phyloP scores from a whole-genome alignment of 108 stramenopile species.

The Phaeodactylum tricornutum region DNA sequence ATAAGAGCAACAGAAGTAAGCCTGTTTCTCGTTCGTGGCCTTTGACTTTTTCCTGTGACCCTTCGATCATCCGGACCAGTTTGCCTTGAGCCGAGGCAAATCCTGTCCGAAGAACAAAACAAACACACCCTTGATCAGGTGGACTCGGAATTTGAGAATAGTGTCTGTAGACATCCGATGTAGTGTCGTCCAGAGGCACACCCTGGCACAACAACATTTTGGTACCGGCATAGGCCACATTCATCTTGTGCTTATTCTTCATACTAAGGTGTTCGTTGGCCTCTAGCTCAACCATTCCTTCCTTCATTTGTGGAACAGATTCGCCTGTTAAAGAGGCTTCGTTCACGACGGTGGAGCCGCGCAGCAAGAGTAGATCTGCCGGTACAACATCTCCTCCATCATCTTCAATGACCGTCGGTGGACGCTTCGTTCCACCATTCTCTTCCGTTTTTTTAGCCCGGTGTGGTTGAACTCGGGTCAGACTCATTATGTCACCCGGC shows the following conservation, averaged over 20 bases:
- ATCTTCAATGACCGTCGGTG: conserved; percentile 16
- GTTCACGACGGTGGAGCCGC: conserved; percentile 88
- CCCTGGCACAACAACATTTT: conserved; percentile 88
- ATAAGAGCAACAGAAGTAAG: conserved; percentile 79
- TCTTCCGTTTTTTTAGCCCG: conserved; percentile 16
- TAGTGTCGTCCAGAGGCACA: conserved; percentile 14
- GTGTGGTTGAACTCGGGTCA: conserved; percentile 53
- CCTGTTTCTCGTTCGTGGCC: conserved; percentile 90
- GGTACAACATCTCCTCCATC: conserved; percentile 87
- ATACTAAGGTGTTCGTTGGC: conserved; percentile 56
- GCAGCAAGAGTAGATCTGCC: conserved; percentile 85
- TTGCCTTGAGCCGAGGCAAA: conserved; percentile 97
- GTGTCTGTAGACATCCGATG: too few relatives aligned
- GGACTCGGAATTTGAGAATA: conserved; percentile 45
- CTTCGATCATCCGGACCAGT: conserved; percentile 97
- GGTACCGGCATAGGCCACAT: conserved; percentile 91
- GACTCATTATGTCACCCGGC: conserved; percentile 91
- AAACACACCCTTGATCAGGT: conserved; percentile 86
- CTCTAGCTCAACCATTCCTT: conserved; percentile 62
- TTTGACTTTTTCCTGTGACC: conserved; percentile 92
- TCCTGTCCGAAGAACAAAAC: conserved; percentile 92
- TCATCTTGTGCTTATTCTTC: conserved; percentile 83
- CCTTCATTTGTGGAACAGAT: conserved; percentile 97
- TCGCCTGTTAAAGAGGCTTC: conserved; percentile 93
- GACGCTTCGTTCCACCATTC: conserved; percentile 5